phyloP scores from a whole-genome alignment of 345 rosid genomes.

The Turnera subulata region DNA sequence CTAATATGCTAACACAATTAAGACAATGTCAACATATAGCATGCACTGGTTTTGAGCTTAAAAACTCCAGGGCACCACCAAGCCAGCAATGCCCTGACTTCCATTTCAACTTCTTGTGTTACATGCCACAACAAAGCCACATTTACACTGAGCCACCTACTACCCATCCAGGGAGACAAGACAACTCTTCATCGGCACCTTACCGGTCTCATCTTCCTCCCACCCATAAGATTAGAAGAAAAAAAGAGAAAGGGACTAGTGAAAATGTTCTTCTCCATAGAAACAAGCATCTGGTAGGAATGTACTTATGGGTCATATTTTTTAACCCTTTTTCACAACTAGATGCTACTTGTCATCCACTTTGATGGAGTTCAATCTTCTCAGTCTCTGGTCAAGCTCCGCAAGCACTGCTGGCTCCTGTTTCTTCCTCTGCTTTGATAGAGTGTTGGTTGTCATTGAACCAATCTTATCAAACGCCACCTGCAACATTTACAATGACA shows the following conservation, averaged over 20 bases:
- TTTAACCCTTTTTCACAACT: background rate
- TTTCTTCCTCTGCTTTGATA: conserved; percentile 94
- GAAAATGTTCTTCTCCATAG: no score
- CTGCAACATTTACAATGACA: conserved; percentile 31
- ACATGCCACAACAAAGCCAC: background rate
- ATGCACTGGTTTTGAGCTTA: no score
- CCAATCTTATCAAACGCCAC: conserved; percentile 93
- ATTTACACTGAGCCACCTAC: background rate
- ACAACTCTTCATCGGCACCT: background rate
- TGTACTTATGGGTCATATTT: background rate
- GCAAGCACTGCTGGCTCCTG: conserved; percentile 99
- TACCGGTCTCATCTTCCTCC: no score
- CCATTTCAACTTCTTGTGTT: background rate
- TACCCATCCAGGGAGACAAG: background rate
- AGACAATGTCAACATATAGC: no score
- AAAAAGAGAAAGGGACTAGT: no score
- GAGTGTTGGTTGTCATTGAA: conserved; percentile 83
- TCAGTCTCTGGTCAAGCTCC: conserved; percentile 86
- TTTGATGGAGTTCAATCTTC: conserved; percentile 75
- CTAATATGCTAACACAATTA: no score
- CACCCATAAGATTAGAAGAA: no score
- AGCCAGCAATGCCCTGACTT: conserved; percentile 8
- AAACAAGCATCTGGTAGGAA: no score
- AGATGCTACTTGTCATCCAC: conserved; percentile 39
- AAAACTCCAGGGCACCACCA: background rate